Percentiles rank a stretch among this genome's conserved stretches.
These are phyloP conservation scores for Phialophora verrucosa DNA, from an alignment of 2,329 filamentous ascomycete genomes.

Conservation along the genomic window DNA sequence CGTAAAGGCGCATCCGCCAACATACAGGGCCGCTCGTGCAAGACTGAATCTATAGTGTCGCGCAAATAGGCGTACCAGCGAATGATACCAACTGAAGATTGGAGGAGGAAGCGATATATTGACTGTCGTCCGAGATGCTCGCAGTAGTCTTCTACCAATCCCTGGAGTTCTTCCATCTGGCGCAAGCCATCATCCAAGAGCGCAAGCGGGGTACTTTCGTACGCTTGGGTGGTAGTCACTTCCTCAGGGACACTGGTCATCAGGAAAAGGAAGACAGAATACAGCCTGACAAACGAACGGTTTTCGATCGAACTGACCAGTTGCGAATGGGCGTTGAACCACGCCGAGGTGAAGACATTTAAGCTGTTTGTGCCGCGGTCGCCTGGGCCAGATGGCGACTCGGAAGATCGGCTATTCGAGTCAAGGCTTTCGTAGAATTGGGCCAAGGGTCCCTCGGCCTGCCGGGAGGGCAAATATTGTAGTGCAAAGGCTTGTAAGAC, in stretches of 20 bases:
- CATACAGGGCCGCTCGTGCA: conserved; percentile 21
- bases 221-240: not conserved
- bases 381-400: not conserved
- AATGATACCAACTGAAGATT: conserved; percentile 25
- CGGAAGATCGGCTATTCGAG: not conserved
- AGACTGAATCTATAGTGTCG: conserved; percentile 27
- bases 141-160: conserved; percentile 21
- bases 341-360: conserved; percentile 25
- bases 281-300: conserved; percentile 27
- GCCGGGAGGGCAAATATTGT: conserved; percentile 23
- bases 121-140: conserved; percentile 14
- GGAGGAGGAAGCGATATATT: conserved; percentile 28
- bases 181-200: conserved; percentile 22
- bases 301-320: conserved; percentile 15
- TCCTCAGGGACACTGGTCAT: conserved; percentile 28
- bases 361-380: conserved; percentile 17
- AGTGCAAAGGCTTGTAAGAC: conserved; percentile 29
- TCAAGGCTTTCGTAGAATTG: conserved; percentile 7
- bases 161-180: conserved; percentile 25
- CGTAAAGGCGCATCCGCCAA: conserved; percentile 21
- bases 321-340: conserved; percentile 25
- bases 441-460: not conserved
- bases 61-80: conserved; percentile 27
- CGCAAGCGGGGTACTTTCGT: conserved; percentile 11
- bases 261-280: conserved; percentile 29